A percentile compares a stretch with the other conserved stretches of the same genome.
phyloP scores from a whole-genome alignment of 129 eudicot species.

The Sambucus nigra region DNA sequence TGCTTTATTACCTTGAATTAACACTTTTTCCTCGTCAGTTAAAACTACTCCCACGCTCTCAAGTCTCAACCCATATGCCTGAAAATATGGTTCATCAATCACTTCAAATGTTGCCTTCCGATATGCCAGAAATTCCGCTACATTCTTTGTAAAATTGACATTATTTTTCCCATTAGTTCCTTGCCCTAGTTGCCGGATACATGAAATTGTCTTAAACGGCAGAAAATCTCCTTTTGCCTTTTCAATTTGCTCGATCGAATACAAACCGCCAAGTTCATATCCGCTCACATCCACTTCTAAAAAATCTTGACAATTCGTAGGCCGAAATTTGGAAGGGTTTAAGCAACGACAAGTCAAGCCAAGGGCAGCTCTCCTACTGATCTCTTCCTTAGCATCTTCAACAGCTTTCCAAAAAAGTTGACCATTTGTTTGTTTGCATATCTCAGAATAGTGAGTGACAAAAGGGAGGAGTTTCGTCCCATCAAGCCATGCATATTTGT shows the following conservation, averaged over 20 bases:
- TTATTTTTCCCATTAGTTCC: not conserved
- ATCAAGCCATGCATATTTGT: too few relatives aligned
- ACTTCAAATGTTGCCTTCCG: conserved; percentile 17
- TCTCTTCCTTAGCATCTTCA: conserved; percentile 24
- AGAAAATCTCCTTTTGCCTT: conserved; percentile 17
- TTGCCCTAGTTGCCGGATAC: conserved; percentile 13
- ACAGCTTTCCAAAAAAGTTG: conserved; percentile 20
- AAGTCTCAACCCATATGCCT: conserved; percentile 16
- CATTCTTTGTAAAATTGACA: conserved; percentile 7
- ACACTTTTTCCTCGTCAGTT: too few relatives aligned
- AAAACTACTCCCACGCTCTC: too few relatives aligned
- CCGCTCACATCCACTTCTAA: conserved; percentile 22
- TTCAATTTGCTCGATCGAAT: conserved; percentile 17
- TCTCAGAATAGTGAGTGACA: conserved; percentile 11
- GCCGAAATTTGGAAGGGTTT: conserved; percentile 9
- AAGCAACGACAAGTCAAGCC: conserved; percentile 31
- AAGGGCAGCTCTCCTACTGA: conserved; percentile 19
- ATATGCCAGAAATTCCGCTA: conserved; percentile 17
- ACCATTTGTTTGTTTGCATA: conserved; percentile 2
- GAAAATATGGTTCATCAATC: conserved; percentile 21
- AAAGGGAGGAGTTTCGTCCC: conserved; percentile 18
- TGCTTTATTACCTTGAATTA: too few relatives aligned
- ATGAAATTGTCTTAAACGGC: conserved; percentile 17
- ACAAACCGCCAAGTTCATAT: conserved; percentile 11
- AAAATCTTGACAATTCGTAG: conserved; percentile 10